Evolutionary conservation across 345 rosid genomes (phyloP).

Genomic region (Aurinia saxatilis): DNA sequence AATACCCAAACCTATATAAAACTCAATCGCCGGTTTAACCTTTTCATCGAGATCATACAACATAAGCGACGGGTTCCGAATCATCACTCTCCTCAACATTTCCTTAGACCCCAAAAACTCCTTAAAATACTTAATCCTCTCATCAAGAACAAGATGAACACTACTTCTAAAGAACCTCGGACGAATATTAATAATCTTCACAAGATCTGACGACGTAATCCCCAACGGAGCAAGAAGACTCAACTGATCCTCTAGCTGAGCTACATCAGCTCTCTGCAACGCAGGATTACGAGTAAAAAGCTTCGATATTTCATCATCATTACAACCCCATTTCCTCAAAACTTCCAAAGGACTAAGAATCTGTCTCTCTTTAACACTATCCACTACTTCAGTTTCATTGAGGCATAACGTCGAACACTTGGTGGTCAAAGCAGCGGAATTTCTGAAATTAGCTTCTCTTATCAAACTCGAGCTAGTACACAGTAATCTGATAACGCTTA

Average conservation of each 20-base stretch:
- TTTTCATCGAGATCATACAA: conserved; percentile 49
- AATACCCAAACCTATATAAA: conserved; percentile 55
- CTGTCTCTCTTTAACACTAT: conserved; percentile 22
- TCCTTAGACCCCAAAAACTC: conserved; percentile 53
- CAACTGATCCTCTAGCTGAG: conserved; percentile 50
- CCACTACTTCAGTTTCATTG: conserved; percentile 34
- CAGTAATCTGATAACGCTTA: conserved; percentile 1
- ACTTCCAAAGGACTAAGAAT: conserved; percentile 28
- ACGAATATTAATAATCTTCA: conserved; percentile 66
- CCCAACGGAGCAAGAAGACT: conserved; percentile 48
- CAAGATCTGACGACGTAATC: conserved; percentile 56
- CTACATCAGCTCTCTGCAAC: conserved; percentile 41
- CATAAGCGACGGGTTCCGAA: conserved; percentile 72
- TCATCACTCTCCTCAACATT: conserved; percentile 50
- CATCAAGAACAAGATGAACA: conserved; percentile 52
- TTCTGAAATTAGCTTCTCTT: not conserved
- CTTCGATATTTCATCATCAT: conserved; percentile 42
- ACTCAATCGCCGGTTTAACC: conserved; percentile 49
- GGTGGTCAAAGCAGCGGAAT: conserved; percentile 3
- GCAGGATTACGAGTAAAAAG: conserved; percentile 48
- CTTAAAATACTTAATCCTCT: conserved; percentile 50
- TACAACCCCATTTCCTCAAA: conserved; percentile 70
- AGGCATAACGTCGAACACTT: conserved; percentile 65
- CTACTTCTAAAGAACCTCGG: conserved; percentile 63
- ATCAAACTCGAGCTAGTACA: conserved; percentile 1